Evolutionary conservation across 192 early-diverging fungal species (phyloP).

Genomic region (Backusella mclennaniae): DNA sequence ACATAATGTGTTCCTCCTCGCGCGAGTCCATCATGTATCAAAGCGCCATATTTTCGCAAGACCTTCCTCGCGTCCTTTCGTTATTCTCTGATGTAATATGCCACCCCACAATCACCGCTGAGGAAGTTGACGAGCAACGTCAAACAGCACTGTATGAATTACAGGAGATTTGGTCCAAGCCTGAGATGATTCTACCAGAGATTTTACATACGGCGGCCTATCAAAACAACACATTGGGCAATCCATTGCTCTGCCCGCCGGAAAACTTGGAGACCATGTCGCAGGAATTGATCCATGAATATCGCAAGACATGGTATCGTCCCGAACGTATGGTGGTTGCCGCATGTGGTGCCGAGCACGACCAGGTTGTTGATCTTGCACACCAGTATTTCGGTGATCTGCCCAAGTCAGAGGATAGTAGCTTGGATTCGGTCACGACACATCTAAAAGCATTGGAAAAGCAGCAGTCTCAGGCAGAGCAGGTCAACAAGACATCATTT

Average conservation of each 20-base stretch:
- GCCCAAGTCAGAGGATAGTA: slow-evolving; percentile 17
- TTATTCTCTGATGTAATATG: slow-evolving; percentile 82
- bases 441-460: slow-evolving; percentile 24
- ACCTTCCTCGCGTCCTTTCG: slow-evolving; percentile 67
- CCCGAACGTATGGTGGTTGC: slow-evolving; percentile 92
- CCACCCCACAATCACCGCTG: slow-evolving; percentile 66
- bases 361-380: slow-evolving; percentile 70
- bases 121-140: slow-evolving; percentile 82
- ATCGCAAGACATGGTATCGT: slow-evolving; percentile 79
- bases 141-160: slow-evolving; percentile 84
- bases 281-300: slow-evolving; percentile 64
- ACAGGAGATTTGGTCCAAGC: slow-evolving; percentile 80
- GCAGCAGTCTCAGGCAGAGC: slow-evolving; percentile 11
- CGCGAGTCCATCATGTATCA: slow-evolving; percentile 97
- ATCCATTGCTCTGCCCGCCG: slow-evolving; percentile 71
- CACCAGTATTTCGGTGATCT: slow-evolving; percentile 78
- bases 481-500: slow-evolving; percentile 15
- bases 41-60: slow-evolving; percentile 84
- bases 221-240: slow-evolving; percentile 75
- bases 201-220: slow-evolving; percentile 84
- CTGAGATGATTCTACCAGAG: slow-evolving; percentile 87
- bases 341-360: slow-evolving; percentile 84
- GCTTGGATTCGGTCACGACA: slow-evolving; percentile 27
- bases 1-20: slow-evolving; percentile 84
- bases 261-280: slow-evolving; percentile 67